Base-by-base conservation (phyloP, 345 rosid genomes). In the Lumnitzera racemosa region DNA sequence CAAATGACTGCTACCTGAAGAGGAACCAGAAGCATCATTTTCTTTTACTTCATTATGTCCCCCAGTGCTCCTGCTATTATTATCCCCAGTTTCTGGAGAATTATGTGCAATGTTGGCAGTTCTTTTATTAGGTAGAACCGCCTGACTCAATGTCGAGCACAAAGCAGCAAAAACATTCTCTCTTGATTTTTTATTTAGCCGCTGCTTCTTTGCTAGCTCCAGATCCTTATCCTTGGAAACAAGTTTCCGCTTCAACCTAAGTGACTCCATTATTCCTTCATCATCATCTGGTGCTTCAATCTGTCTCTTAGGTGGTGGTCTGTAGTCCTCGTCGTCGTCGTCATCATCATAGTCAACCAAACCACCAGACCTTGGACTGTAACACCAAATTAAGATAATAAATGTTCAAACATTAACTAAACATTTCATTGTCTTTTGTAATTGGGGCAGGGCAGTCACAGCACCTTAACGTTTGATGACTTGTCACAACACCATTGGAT, bases 331-430 rank as follows among this genome's bases (percentile, higher is more conserved):
- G n/a, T 95, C 99, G 51, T 90, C 99, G 46, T 89, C 96, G 36
- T 94, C 99, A n/a, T 90, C 96, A 11, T 88, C 99, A 52, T 95
- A 95, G 73, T 95, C 99, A 65, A 95, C 99, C 72, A 95, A 79
- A 24, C 95, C 96, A 24, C 88, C 86, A 49, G 89, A 72, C 73
- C 91, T 83, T 58, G 83, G 84, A 66, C 89, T 83, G 64, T 6
- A 65, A 55, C 9, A 36, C 7, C 43, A 36, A 7, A 36, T 9
- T 36, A 36, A 36, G 43, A 36, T 36, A 7, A 36, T 36, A 36
- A 36, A 36, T 36, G 43, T 36, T 36, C 43, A 36, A 36, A 36
- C 2, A 9, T 9, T 36, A 36, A 52, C 31, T 52, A 9, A 52
- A 52, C 5, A 16, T n/a, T n/a, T 52, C 20, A 14, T 3, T 52